Evolutionary conservation across 345 rosid species (phyloP).

Genomic region (Durio zibethinus): DNA sequence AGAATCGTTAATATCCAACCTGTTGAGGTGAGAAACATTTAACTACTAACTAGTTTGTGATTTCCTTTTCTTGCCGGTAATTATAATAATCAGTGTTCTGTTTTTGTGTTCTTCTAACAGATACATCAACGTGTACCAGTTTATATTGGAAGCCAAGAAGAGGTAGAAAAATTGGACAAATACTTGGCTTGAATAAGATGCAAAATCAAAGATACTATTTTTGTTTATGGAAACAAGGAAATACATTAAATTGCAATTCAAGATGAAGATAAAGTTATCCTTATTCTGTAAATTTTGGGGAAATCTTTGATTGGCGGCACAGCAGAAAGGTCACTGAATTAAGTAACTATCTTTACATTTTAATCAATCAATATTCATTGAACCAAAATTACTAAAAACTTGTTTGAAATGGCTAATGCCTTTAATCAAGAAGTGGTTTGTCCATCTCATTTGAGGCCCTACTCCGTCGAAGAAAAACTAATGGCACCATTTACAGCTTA

Average conservation of each 20-base stretch:
- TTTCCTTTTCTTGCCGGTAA: background rate
- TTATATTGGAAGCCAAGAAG: slow-evolving; percentile 80
- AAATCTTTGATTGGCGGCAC: background rate
- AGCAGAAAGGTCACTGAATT: background rate
- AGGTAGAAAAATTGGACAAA: slow-evolving; percentile 90
- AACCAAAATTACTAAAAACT: background rate
- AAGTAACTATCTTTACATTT: background rate
- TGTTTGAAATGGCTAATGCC: background rate
- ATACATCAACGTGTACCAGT: slow-evolving; percentile 88
- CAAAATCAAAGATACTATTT: slow-evolving; percentile 17
- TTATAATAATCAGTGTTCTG: background rate
- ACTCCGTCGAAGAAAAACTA: background rate
- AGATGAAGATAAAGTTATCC: background rate
- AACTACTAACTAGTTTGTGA: background rate
- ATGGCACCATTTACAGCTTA: background rate
- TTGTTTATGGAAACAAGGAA: slow-evolving; percentile 22
- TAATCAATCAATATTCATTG: background rate
- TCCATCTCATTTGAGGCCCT: background rate
- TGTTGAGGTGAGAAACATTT: slow-evolving; percentile 42
- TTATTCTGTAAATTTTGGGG: background rate
- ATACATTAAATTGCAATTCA: slow-evolving; percentile 2
- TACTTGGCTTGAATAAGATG: slow-evolving; percentile 57
- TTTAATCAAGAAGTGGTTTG: background rate
- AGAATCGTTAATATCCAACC: slow-evolving; percentile 80
- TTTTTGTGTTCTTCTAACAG: slow-evolving; percentile 27